Conservation (phyloP, 805 yeast genomes). For the Cyberlindnera saturnus region DNA sequence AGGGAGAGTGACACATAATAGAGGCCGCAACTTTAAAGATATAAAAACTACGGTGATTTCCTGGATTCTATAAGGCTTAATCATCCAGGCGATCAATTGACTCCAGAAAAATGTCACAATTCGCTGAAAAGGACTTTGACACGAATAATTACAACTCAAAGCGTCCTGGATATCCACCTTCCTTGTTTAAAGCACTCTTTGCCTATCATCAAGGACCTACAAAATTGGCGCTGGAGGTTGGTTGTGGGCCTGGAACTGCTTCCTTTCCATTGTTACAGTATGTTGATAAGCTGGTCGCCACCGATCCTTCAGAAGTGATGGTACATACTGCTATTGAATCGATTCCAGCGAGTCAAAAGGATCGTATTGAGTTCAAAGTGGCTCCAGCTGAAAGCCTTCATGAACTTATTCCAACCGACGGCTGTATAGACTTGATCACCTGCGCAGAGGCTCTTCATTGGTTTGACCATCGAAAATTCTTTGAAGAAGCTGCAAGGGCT, state of each 20-base stretch:
- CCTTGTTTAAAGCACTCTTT: conserved; percentile 37
- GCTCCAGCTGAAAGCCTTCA: conserved; percentile 24
- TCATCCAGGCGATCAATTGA: background rate
- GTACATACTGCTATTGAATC: conserved; percentile 32
- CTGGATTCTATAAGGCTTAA: too few relatives aligned
- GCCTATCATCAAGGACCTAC: conserved; percentile 33
- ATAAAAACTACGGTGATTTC: too few relatives aligned
- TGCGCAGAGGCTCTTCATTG: conserved; percentile 79
- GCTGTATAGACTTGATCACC: conserved; percentile 48
- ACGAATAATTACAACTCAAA: conserved; percentile 44
- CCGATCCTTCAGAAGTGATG: conserved; percentile 54
- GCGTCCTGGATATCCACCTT: conserved; percentile 58
- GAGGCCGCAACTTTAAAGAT: too few relatives aligned
- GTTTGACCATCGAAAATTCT: conserved; percentile 50
- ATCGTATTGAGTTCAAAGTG: conserved; percentile 18
- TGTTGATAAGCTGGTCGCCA: conserved; percentile 45
- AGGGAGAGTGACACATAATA: too few relatives aligned
- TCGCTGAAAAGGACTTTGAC: conserved; percentile 42
- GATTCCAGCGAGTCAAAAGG: conserved; percentile 11
- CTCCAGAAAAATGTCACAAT: conserved; percentile 45
- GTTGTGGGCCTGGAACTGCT: conserved; percentile 70
- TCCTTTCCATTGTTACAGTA: conserved; percentile 40
- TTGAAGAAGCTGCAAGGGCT: conserved; percentile 41
- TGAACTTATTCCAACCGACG: conserved; percentile 15
- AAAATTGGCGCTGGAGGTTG: conserved; percentile 48